phyloP scores from a whole-genome alignment of 2,329 filamentous ascomycete genomes.

The Cytospora piceae region DNA sequence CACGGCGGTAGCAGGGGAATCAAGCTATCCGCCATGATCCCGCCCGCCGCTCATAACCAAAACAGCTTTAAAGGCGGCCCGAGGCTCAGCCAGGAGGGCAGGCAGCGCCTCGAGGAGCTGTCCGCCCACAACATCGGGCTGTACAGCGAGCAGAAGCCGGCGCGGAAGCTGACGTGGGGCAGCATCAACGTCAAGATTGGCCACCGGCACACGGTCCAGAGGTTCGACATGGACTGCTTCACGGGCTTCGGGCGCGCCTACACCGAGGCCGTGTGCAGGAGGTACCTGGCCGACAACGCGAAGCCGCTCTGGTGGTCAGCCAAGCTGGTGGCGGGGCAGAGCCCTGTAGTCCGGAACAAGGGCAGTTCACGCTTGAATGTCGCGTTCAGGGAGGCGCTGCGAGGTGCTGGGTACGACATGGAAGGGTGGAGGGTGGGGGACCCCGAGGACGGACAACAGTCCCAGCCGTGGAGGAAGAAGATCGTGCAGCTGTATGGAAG shows the following conservation, averaged over 20 bases:
- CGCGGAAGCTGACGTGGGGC: neutral
- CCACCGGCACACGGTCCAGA: conserved; percentile 8
- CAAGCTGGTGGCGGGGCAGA: neutral
- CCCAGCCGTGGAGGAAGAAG: neutral
- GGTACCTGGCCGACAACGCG: conserved; percentile 13
- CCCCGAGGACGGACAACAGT: neutral
- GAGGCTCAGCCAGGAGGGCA: conserved; percentile 2
- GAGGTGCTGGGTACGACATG: conserved; percentile 33
- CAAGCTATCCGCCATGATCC: neutral
- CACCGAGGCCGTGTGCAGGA: conserved; percentile 17
- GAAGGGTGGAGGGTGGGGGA: conserved; percentile 27
- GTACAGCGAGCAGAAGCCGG: conserved; percentile 3
- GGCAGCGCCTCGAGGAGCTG: neutral
- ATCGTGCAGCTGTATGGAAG: conserved; percentile 31
- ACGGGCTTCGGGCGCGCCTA: conserved; percentile 6
- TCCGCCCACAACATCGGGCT: conserved; percentile 16
- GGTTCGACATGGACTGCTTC: conserved; percentile 16
- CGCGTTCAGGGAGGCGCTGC: conserved; percentile 33
- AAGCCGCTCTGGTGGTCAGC: conserved; percentile 24
- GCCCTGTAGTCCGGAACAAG: conserved; percentile 20
- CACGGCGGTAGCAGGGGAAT: conserved; percentile 13
- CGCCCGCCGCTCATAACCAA: neutral
- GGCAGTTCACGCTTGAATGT: conserved; percentile 26
- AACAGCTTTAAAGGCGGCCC: neutral
- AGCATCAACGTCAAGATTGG: conserved; percentile 1